Evolutionary conservation across 2,329 filamentous ascomycete genomes (phyloP), one percentile per base, ranked within the genome.

Genomic region (Cordyceps farinosa): DNA sequence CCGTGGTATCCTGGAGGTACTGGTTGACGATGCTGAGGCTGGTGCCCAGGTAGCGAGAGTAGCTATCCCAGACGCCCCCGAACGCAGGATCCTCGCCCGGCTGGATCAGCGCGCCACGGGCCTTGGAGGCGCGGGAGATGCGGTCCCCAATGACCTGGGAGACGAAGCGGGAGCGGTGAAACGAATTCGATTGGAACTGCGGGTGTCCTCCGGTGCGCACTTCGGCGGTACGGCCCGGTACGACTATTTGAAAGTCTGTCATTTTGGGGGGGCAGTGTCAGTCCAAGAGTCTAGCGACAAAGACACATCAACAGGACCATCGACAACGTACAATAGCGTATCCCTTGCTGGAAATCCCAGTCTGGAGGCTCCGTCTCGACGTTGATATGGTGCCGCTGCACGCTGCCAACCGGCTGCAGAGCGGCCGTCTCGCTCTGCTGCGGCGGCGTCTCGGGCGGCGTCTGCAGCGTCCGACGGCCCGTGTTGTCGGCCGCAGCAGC

Each of bases 71-170:
- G 32, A 58, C 22, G 42, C 42, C 42, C 3, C 30, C 42, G 29
- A 58, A 58, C 13, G 55, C 55, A 8, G 55, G 30, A 6, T 58
- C n/a, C 11, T 30, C 44, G 34, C 55, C 55, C 3, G 55, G 55
- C 22, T 32, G 32, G n/a, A 58, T 38, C n/a, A 58, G 55, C 11
- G 13, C 6, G n/a, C 55, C 55, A 6, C 55, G 55, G 13, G 55
- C 44, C 32, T 58, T 58, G 44, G 55, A 58, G 8, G 55, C 55
- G 3, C 55, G 17, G 0, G 55, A 58, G 3, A 58, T 48, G 11
- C 45, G 55, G 13, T 58, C 55, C 44, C 44, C 55, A 11, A 58
- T 50, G 1, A 58, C 55, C 32, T 58, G 55, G n/a, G 55, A 48
- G 30, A 58, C 13, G n/a, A 58, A 58, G 3, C 55, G 9, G 2